Evolutionary conservation across 1,139 yeast genomes (phyloP).

Genomic region (Starmera stellimalicola): DNA sequence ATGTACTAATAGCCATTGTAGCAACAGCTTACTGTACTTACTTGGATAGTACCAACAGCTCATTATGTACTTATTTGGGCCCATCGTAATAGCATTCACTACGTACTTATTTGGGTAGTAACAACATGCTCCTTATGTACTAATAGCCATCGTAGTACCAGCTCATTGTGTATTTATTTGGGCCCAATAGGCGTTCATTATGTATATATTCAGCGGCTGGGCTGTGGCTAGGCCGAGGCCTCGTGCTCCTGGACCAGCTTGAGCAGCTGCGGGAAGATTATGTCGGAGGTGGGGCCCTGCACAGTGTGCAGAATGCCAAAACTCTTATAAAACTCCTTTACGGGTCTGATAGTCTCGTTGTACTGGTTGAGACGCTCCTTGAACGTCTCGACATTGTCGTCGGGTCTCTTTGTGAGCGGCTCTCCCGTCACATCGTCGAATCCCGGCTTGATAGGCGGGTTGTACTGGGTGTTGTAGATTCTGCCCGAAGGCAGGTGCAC

Average conservation of each 20-base stretch:
- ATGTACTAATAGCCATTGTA: too few relatives aligned
- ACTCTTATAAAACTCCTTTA: slow-evolving; percentile 49
- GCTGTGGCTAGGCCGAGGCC: too few relatives aligned
- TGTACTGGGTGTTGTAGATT: slow-evolving; percentile 75
- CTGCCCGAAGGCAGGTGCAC: slow-evolving; percentile 80
- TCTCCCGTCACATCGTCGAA: slow-evolving; percentile 88
- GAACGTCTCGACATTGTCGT: slow-evolving; percentile 69
- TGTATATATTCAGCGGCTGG: too few relatives aligned
- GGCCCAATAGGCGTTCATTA: too few relatives aligned
- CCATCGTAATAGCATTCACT: too few relatives aligned
- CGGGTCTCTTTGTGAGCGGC: slow-evolving; percentile 65
- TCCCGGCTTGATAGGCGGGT: slow-evolving; percentile 79
- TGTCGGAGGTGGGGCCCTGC: slow-evolving; percentile 73
- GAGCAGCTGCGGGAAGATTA: slow-evolving; percentile 65
- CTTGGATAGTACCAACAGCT: too few relatives aligned
- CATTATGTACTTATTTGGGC: too few relatives aligned
- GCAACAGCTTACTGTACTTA: too few relatives aligned
- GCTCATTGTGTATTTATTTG: too few relatives aligned
- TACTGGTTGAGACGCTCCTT: slow-evolving; percentile 58
- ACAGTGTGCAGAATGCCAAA: slow-evolving; percentile 48
- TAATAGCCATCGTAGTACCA: too few relatives aligned
- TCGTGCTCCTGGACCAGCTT: slow-evolving; percentile 30
- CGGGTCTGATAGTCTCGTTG: slow-evolving; percentile 48
- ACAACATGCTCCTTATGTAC: too few relatives aligned
- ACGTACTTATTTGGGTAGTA: too few relatives aligned